Base-by-base conservation (phyloP, 2,329 filamentous ascomycete genomes). In the Aspergillus calidoustus region DNA sequence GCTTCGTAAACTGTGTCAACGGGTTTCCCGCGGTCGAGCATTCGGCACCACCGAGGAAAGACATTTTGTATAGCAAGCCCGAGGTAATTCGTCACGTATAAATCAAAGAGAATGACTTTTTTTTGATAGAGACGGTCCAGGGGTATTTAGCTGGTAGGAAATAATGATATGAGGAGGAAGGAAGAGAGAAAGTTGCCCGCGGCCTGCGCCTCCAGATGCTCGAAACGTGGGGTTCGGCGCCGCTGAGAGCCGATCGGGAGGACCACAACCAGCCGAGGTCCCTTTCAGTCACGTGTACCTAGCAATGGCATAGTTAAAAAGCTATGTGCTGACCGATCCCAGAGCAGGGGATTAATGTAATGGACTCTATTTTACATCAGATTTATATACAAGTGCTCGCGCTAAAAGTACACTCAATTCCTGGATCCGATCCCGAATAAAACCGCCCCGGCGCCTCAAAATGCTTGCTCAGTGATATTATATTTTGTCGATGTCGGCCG, bases 11-110 rank as follows among this genome's bases (percentile, higher is more conserved):
- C 83, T 98, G 95, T 76, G 92, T 94, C 72, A 99, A 88, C 61
- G 96, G 95, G 79, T 99, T 99, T 74, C 90, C 92, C 67, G 91
- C 93, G 64, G 95, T 96, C 60, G 94, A 98, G 85, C 95, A 99
- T 82, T 98, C 95, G 71, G 94, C 91, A 71, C 94, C 93, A 80
- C 92, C 92, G 72, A 98, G 86, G 79, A 99, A 98, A 59, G 94
- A 97, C 94, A 99, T 98, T 68, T 64, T 82, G 67, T 56, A 41
- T 7, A 7, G 6, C 4, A 41, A 50, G n/a, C 19, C 15, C 41
- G 57, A 49, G 46, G 43, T 34, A 19, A 31, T 38, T 11, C 47
- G 51, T 51, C 47, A 28, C 23, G n/a, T 31, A n/a, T 41, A 47
- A 43, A 30, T 47, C n/a, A 25, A 46, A 52, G 31, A 50, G 41